Base-by-base conservation (phyloP, 2,329 filamentous ascomycete genomes). In the Penicillium polonicum region DNA sequence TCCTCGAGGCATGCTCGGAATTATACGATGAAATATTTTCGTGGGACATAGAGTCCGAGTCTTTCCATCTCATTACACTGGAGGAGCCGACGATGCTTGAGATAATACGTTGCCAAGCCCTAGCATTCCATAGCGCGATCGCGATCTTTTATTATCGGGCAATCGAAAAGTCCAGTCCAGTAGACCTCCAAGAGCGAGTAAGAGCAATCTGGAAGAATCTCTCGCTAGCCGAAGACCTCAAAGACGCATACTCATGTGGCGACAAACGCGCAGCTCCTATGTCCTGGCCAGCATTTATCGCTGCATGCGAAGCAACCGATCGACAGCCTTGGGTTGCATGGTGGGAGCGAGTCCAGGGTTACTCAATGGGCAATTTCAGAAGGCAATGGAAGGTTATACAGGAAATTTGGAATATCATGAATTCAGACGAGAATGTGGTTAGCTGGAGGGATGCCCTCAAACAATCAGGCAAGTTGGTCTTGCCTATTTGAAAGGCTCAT, bases 201-300 rank as follows among this genome's bases (percentile, higher is more conserved):
- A 4, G 50, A 33, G 46, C 15, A n/a, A 58, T 65, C 4, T 62
- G 61, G 39, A 44, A 48, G 21, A 57, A 60, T 19, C 55, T 65
- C 7, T 62, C 49, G 15, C 48, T 48, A 5, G 61, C 65, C 17
- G 65, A 67, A 48, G 50, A 60, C 7, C 52, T 63, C 21, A 67
- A 67, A 39, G 36, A 60, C 2, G 27, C 45, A 12, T 56, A 59
- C 17, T 49, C 55, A 9, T 46, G 46, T 35, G 57, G 58, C 21
- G 50, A 53, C 36, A 65, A 60, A 46, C 41, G 58, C 13, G 53
- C 59, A 13, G 65, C 65, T 6, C 61, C 63, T 3, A 65, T 67
- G 56, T 65, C 65, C 5, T 67, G 65, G 65, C 63, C 65, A 8
- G 65, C 58, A 12, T 67, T 67, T 15, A 63, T 67, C 48, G 65